Evolutionary conservation across 345 rosid species (phyloP), one percentile per base, ranked within the genome.

Genomic region (Gossypium herbaceum): DNA sequence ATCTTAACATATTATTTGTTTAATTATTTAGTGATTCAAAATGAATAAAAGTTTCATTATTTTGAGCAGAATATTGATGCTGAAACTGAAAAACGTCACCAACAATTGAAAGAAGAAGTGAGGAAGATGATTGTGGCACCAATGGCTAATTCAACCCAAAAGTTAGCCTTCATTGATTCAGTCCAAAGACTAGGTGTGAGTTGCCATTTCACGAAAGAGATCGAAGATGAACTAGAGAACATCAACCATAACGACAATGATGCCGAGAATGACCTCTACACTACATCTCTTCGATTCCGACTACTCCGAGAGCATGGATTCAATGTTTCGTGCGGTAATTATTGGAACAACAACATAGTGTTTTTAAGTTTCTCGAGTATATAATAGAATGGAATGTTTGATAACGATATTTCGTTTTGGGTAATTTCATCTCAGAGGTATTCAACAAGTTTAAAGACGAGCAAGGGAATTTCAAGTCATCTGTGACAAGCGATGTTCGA

Each of bases 151-250:
- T 56, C 20, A 10, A 56, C 19, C 0, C 25, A 64, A 59, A 45
- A 73, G 17, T 43, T 84, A 50, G 4, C n/a, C 39, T 7, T 67
- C 15, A 80, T 84, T 2, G 85, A 82, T 76, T 74, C 72, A 7
- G 19, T 80, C 12, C 85, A 82, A 73, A 65, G 77, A 10, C 24
- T 81, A 3, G 85, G 86, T 2, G 68, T 79, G 4, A 41, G 72
- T 7, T 82, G 79, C 57, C 64, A 78, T 48, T 82, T 84, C n/a
- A 73, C 57, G 10, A 44, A 8, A 1, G 85, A 84, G 67, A 80
- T 82, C 1, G 73, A 77, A 22, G 57, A 65, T 4, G 74, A 34
- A 9, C 22, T 80, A 2, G 59, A 70, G 2, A 20, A 39, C 5
- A 61, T 80, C 20, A 6, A 34, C 22, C 52, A 27, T 17, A 29